Base-by-base conservation (phyloP, 1,284 basidiomycete genomes). In the Puccinia sorghi region DNA sequence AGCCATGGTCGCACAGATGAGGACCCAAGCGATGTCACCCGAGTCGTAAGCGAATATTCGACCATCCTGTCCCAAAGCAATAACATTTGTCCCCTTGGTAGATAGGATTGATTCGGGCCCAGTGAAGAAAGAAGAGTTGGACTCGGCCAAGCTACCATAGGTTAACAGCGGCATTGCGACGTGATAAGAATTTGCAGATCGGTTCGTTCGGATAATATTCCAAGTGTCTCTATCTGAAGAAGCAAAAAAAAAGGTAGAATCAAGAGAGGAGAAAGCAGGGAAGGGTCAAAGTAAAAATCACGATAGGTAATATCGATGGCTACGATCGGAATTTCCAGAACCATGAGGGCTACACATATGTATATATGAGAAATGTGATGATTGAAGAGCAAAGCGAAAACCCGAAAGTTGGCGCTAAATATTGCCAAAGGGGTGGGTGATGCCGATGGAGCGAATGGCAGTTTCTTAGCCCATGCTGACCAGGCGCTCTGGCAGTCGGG, bases 1-100 rank as follows among this genome's bases (percentile, higher is more conserved):
- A 25, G 94, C 92, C 85, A 95, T 89, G 15, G 90, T 91, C 13
- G 91, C 91, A 80, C 90, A 90, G 27, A 92, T 86, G 37, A 93
- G 88, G 79, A 94, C 73, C 85, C 85, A 85, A 0, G 84, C 81
- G 32, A 84, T 84, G 79, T 83, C 83, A 76, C 81, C 81, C 13
- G 80, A 81, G 48, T 75, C 78, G 77, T 82, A 83, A 59, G 81
- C 74, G 43, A 71, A 80, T 57, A 82, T 81, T 63, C 22, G 48
- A 9, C 63, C 74, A 70, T 77, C 74, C 11, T 25, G 0, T 70
- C 69, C 61, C n/a, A 77, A 11, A 6, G 74, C 64, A 57, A 77
- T 54, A 22, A 77, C 74, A 70, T 77, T 64, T 7, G 75, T 56
- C 20, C 82, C 82, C 56, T 82, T 84, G 37, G 83, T 79, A 17